Conservation (phyloP, 176 grass and related monocot species). For the bread wheat (Triticum aestivum) region IWGSC_CS_RefSeq_v2.1 NC_057814.1:7784705-7785204, state of each 20-base stretch:
- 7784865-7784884: not conserved
- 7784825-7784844: not conserved
- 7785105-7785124: not conserved
- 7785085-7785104: not conserved
- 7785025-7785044: too few species aligned
- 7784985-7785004: not conserved
- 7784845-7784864: not conserved
- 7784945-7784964: conserved; percentile 5
- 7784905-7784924: not conserved
- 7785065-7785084: not conserved
- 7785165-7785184: not conserved
- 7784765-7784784: not conserved
- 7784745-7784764: not conserved
- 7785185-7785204: too few species aligned
- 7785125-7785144: not conserved
- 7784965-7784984: conserved; percentile 10
- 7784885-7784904: not conserved
- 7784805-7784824: not conserved
- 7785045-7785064: not conserved
- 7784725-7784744: not conserved
- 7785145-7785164: not conserved
- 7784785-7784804: not conserved
- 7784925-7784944: conserved; percentile 12
- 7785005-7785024: conserved; percentile 18
- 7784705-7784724: not conserved